A percentile compares a stretch with the other conserved stretches of the same genome.
These are phyloP conservation scores for Bruguiera sexangula DNA, from an alignment of 345 rosid species.

Conservation along the genomic window DNA sequence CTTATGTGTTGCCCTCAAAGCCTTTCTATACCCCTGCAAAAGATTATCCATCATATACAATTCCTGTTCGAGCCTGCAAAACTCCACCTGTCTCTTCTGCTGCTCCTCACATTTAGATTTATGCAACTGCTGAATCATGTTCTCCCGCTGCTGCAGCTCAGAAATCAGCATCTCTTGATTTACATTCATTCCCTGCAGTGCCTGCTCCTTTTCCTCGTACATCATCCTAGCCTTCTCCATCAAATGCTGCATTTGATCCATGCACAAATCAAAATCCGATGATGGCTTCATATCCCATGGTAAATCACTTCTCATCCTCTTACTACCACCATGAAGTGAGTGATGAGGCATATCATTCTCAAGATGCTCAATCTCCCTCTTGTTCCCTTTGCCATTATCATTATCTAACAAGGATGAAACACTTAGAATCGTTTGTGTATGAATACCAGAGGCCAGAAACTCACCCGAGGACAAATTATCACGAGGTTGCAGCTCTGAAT, in stretches of 20 bases:
- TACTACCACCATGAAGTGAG: constrained; percentile 45
- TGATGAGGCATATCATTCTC: constrained; percentile 47
- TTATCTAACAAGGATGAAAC: constrained; percentile 47
- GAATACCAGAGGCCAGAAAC: constrained; percentile 55
- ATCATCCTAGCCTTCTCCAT: constrained; percentile 49
- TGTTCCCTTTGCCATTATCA: constrained; percentile 27
- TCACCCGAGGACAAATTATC: constrained; percentile 45
- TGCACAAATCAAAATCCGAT: constrained; percentile 37
- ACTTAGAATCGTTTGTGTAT: constrained; percentile 47
- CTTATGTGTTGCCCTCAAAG: constrained; percentile 57
- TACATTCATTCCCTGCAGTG: constrained; percentile 36
- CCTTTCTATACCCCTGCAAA: constrained; percentile 70
- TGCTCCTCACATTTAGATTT: constrained; percentile 57
- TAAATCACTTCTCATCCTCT: constrained; percentile 65
- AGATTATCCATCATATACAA: constrained; percentile 64
- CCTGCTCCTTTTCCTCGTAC: constrained; percentile 48
- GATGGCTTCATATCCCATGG: constrained; percentile 47
- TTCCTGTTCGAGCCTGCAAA: constrained; percentile 69
- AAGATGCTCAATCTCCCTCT: constrained; percentile 57
- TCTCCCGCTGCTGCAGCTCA: constrained; percentile 50
- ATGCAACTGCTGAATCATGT: constrained; percentile 52
- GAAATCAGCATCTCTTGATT: constrained; percentile 48
- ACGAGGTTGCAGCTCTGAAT: constrained; percentile 50
- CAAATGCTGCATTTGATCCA: constrained; percentile 49
- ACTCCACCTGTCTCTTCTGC: constrained; percentile 46